phyloP scores from a whole-genome alignment of 1,284 basidiomycete species.

The Melampsora occidentalis region DNA sequence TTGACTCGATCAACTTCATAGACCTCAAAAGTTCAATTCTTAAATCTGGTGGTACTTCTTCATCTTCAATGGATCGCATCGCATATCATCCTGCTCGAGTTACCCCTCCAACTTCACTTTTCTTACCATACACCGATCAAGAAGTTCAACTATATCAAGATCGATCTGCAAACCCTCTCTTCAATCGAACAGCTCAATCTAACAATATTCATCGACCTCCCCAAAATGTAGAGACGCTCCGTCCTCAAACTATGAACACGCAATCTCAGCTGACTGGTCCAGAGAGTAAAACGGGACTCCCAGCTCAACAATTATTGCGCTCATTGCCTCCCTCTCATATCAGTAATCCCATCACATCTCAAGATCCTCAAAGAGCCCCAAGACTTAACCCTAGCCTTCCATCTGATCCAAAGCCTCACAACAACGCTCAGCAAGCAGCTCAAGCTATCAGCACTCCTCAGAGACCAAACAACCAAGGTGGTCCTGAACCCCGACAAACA shows the following conservation, averaged over 20 bases:
- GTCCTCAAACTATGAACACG: neutral
- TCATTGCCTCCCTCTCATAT: neutral
- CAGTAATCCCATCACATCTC: neutral
- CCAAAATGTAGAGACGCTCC: neutral
- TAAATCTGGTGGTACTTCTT: neutral
- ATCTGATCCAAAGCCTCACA: neutral
- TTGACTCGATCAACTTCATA: too few relatives aligned
- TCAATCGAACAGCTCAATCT: neutral
- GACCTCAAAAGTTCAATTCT: too few relatives aligned
- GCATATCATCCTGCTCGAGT: constrained; percentile 39
- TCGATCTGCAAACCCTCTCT: constrained; percentile 24
- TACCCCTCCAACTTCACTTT: constrained; percentile 24
- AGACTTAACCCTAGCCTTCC: neutral
- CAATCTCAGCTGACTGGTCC: neutral
- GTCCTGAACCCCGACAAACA: neutral
- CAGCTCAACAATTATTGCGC: neutral
- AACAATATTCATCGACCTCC: neutral
- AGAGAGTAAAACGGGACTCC: neutral
- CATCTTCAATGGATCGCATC: constrained; percentile 27
- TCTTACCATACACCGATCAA: constrained; percentile 20
- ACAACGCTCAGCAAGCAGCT: neutral
- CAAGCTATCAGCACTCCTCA: neutral
- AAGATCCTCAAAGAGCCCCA: neutral
- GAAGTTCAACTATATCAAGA: constrained; percentile 27
- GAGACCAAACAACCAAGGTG: neutral